A percentile compares a stretch with the other conserved stretches of the same genome.
These are phyloP conservation scores for Polytrichum commune DNA, from an alignment of 225 moss, liverwort and hornwort species.

Conservation along the genomic window DNA sequence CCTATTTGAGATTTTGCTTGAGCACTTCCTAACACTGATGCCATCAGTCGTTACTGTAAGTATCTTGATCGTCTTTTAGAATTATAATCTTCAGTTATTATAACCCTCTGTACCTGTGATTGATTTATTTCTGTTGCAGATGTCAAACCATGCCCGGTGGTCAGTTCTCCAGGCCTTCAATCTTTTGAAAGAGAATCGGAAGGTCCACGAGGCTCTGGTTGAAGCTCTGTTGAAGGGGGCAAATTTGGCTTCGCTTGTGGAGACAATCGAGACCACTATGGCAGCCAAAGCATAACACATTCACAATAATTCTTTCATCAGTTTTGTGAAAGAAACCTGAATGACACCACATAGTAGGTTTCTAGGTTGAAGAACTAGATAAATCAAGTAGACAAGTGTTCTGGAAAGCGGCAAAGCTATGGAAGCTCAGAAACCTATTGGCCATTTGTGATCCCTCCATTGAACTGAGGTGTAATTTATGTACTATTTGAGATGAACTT, in stretches of 20 bases:
- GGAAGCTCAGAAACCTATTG: too few species aligned
- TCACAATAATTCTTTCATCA: not conserved
- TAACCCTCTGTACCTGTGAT: too few species aligned
- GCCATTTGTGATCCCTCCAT: too few species aligned
- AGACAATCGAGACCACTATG: constrained; percentile 64
- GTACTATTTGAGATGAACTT: too few species aligned
- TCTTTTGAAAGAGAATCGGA: constrained; percentile 65
- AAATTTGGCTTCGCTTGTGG: constrained; percentile 63
- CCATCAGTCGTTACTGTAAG: not conserved
- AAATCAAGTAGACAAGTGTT: too few species aligned
- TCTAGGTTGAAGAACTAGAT: too few species aligned
- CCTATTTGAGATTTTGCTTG: not conserved
- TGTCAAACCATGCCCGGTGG: constrained; percentile 97
- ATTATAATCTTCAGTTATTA: too few species aligned
- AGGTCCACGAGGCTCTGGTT: constrained; percentile 72
- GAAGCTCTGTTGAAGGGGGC: constrained; percentile 63
- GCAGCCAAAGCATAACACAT: constrained; percentile 12
- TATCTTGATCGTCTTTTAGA: not conserved
- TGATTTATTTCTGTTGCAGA: constrained; percentile 37
- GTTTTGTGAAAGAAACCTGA: too few species aligned
- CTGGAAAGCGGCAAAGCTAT: too few species aligned
- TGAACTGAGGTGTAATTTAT: too few species aligned
- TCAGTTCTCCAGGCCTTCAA: constrained; percentile 76
- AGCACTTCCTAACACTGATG: too few species aligned
- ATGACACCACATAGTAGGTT: too few species aligned